A percentile compares a stretch with the other conserved stretches of the same genome.
phyloP scores from a whole-genome alignment of 1,284 basidiomycete species.

The Irpex sp. region DNA sequence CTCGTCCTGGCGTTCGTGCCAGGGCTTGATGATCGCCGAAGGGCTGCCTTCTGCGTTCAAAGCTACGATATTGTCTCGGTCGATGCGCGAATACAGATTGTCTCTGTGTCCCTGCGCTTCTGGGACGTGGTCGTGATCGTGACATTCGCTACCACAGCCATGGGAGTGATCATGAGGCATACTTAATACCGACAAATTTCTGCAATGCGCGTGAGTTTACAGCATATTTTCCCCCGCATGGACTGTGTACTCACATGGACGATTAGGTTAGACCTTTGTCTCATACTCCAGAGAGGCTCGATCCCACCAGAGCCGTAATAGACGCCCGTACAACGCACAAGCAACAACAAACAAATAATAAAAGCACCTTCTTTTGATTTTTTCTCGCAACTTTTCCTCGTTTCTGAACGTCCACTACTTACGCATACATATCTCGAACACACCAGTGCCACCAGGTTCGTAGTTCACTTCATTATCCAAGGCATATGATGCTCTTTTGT shows the following conservation, averaged over 20 bases:
- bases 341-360: background rate
- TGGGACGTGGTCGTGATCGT: slow-evolving; percentile 32
- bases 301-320: no score
- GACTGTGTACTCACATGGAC: background rate
- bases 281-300: no score
- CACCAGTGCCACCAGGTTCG: background rate
- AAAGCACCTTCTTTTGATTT: background rate
- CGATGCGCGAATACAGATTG: slow-evolving; percentile 67
- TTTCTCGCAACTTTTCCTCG: background rate
- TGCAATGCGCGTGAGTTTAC: background rate
- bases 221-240: background rate
- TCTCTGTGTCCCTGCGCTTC: slow-evolving; percentile 57
- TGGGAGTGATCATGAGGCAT: slow-evolving; percentile 47
- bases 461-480: background rate
- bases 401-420: background rate
- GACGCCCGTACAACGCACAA: background rate
- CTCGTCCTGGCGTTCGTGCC: slow-evolving; percentile 68
- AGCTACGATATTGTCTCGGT: slow-evolving; percentile 68
- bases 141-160: slow-evolving; percentile 49
- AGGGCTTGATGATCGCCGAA: slow-evolving; percentile 67
- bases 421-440: background rate
- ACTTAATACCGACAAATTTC: background rate
- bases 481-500: slow-evolving; percentile 60
- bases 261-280: background rate
- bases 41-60: slow-evolving; percentile 56